These are phyloP conservation scores for Russula vinacea DNA, from an alignment of 768 basidiomycete species.

Conservation along the genomic window DNA sequence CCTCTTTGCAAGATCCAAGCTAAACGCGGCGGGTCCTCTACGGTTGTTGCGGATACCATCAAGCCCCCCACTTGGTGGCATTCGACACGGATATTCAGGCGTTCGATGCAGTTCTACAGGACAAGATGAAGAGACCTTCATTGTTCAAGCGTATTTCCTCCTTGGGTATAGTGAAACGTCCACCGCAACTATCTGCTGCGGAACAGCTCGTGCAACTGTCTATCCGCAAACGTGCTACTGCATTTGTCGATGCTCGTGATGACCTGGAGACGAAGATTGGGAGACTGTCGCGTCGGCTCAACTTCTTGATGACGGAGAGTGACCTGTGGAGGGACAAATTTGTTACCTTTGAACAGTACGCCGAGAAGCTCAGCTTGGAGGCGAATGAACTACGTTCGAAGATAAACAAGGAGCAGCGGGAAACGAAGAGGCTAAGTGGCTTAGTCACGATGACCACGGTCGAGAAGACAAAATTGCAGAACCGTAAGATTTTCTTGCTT, in stretches of 20 bases:
- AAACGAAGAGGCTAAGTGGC: slow-evolving; percentile 81
- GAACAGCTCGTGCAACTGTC: slow-evolving; percentile 85
- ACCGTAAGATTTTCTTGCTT: slow-evolving; percentile 50
- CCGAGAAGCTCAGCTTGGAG: slow-evolving; percentile 84
- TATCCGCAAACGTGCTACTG: slow-evolving; percentile 90
- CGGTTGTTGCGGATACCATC: slow-evolving; percentile 85
- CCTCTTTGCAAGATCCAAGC: slow-evolving; percentile 89
- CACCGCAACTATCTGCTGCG: slow-evolving; percentile 60
- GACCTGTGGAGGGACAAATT: slow-evolving; percentile 93
- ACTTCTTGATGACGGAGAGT: slow-evolving; percentile 89
- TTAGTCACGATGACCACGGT: slow-evolving; percentile 71
- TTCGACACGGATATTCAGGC: slow-evolving; percentile 87
- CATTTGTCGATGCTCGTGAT: slow-evolving; percentile 90
- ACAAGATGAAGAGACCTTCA: slow-evolving; percentile 90
- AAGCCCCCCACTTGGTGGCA: slow-evolving; percentile 95
- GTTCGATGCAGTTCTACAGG: slow-evolving; percentile 81
- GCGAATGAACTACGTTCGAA: slow-evolving; percentile 80
- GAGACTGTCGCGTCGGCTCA: slow-evolving; percentile 75
- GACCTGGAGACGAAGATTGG: slow-evolving; percentile 94
- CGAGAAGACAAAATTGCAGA: slow-evolving; percentile 76
- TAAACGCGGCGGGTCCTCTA: slow-evolving; percentile 72
- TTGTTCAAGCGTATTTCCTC: slow-evolving; percentile 80
- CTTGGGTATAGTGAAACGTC: slow-evolving; percentile 65
- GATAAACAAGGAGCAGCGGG: slow-evolving; percentile 88
- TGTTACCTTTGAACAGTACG: slow-evolving; percentile 90